These are phyloP conservation scores for Talaromyces verruculosus DNA, from an alignment of 2,329 filamentous ascomycete genomes.

Conservation along the genomic window DNA sequence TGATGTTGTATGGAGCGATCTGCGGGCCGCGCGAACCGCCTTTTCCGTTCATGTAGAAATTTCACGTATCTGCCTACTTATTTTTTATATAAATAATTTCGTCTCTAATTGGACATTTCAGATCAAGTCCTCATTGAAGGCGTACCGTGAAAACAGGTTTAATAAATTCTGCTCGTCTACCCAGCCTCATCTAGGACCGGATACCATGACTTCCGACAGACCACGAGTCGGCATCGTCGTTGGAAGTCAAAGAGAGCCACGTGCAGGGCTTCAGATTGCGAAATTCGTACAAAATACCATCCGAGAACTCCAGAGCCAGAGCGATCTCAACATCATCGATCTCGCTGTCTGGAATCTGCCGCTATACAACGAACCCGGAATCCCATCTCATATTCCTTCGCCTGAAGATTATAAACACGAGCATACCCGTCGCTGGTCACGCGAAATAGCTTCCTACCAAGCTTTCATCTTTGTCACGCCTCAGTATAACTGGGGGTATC, in stretches of 20 bases:
- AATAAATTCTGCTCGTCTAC: no score
- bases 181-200: background rate
- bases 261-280: conserved; percentile 8
- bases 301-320: background rate
- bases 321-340: background rate
- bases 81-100: background rate
- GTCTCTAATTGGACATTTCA: background rate
- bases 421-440: conserved; percentile 14
- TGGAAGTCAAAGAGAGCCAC: conserved; percentile 9
- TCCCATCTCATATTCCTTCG: conserved; percentile 9
- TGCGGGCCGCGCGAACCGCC: conserved; percentile 13
- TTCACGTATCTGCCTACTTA: background rate
- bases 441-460: conserved; percentile 18
- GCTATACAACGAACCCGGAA: conserved; percentile 12
- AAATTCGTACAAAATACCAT: conserved; percentile 8
- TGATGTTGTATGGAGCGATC: background rate
- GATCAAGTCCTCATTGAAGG: background rate
- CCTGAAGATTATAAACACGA: conserved; percentile 8
- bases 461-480: conserved; percentile 39
- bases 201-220: background rate
- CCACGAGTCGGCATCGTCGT: conserved; percentile 8
- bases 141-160: background rate
- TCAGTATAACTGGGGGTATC: conserved; percentile 54
- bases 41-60: background rate
- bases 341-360: conserved; percentile 18